Percentiles rank a stretch among this genome's conserved stretches.
Evolutionary conservation across 176 grass and related monocot species (phyloP).

Genomic region (Oryza glumipatula): DNA sequence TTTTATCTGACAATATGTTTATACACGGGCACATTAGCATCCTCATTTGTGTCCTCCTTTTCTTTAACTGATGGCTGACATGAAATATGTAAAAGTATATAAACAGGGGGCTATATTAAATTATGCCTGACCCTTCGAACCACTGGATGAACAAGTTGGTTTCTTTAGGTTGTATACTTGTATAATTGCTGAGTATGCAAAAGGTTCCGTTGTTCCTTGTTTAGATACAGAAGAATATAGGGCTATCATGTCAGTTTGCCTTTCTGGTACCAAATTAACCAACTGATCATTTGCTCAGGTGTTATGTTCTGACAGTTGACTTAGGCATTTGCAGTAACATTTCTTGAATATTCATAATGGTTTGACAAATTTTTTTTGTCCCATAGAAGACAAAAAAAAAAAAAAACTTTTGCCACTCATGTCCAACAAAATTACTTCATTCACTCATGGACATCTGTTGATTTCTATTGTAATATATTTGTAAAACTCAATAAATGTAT

Average conservation of each 20-base stretch:
- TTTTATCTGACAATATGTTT: slow-evolving; percentile 14
- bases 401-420: background rate
- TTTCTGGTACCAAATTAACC: background rate
- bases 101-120: background rate
- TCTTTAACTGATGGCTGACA: background rate
- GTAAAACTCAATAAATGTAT: background rate
- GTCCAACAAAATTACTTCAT: background rate
- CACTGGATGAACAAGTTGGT: background rate
- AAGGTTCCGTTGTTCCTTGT: background rate
- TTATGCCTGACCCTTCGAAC: slow-evolving; percentile 3
- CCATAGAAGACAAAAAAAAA: background rate
- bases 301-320: background rate
- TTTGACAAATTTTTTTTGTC: background rate
- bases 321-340: background rate
- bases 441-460: background rate
- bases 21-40: slow-evolving; percentile 11
- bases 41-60: slow-evolving; percentile 10
- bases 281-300: background rate
- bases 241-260: background rate
- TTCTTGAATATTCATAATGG: background rate
- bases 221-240: background rate
- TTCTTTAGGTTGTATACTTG: slow-evolving; percentile 2
- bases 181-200: background rate
- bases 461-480: background rate
- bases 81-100: background rate